Percentiles rank a stretch among this genome's conserved stretches.
These are phyloP conservation scores for Cladosporium sp. DNA, from an alignment of 2,329 filamentous ascomycete genomes.

Conservation along the genomic window DNA sequence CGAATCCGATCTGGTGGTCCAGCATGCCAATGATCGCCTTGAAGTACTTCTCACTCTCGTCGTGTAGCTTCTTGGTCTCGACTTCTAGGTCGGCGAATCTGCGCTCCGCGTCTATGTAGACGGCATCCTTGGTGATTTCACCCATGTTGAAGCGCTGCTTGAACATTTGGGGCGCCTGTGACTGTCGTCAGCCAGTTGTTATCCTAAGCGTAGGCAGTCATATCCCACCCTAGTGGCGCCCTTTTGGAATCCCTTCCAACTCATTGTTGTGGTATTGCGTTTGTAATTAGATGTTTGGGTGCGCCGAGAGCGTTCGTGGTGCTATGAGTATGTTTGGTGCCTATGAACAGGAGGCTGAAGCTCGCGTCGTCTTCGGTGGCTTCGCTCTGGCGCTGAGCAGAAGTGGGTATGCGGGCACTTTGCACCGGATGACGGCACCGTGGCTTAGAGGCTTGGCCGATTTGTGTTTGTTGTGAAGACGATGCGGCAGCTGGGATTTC, in stretches of 20 bases:
- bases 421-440: constrained; percentile 11
- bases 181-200: constrained; percentile 17
- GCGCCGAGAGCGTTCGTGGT: background rate
- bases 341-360: constrained; percentile 1
- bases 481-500: background rate
- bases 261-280: constrained; percentile 58
- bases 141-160: constrained; percentile 92
- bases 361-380: background rate
- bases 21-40: constrained; percentile 98
- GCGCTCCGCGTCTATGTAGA: constrained; percentile 91
- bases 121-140: constrained; percentile 88
- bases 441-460: constrained; percentile 13
- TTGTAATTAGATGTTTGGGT: background rate
- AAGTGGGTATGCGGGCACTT: constrained; percentile 13
- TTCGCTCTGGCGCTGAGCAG: background rate
- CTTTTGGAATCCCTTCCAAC: constrained; percentile 95
- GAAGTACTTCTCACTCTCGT: constrained; percentile 96
- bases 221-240: constrained; percentile 69
- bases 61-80: constrained; percentile 94
- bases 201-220: constrained; percentile 29
- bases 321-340: background rate
- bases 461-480: constrained; percentile 12
- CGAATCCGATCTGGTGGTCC: constrained; percentile 95
- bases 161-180: constrained; percentile 80
- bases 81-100: constrained; percentile 90